Evolutionary conservation across 2,329 filamentous ascomycete genomes (phyloP).

Genomic region (Annulohypoxylon truncatum): DNA sequence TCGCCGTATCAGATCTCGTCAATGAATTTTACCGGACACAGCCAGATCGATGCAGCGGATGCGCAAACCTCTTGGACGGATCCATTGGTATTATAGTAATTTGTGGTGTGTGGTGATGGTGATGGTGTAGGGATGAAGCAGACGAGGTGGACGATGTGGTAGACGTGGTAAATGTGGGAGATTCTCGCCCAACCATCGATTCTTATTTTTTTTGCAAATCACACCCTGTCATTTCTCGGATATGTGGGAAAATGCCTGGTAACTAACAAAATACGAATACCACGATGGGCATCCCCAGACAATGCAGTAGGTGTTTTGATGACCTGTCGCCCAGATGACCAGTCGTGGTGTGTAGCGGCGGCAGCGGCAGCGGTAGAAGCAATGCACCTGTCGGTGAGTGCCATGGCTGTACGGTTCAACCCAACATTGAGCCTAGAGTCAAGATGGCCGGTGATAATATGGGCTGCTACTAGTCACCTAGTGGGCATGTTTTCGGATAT

Average conservation of each 20-base stretch:
- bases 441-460: slow-evolving; percentile 16
- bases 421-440: slow-evolving; percentile 31
- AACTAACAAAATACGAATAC: slow-evolving; percentile 19
- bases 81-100: slow-evolving; percentile 4
- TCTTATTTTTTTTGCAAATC: slow-evolving; percentile 30
- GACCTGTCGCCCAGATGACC: slow-evolving; percentile 31
- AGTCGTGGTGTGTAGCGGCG: slow-evolving; percentile 37
- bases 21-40: slow-evolving; percentile 23
- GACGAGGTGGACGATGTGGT: background rate
- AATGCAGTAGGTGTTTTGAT: slow-evolving; percentile 21
- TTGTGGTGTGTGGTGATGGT: slow-evolving; percentile 6
- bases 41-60: slow-evolving; percentile 17
- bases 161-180: background rate
- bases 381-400: slow-evolving; percentile 39
- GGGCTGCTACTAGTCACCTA: slow-evolving; percentile 3
- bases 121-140: slow-evolving; percentile 13
- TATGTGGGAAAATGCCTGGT: slow-evolving; percentile 12
- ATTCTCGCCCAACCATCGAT: slow-evolving; percentile 23
- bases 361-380: background rate
- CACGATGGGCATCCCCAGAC: slow-evolving; percentile 14
- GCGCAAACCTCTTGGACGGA: slow-evolving; percentile 4
- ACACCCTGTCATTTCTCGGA: slow-evolving; percentile 38
- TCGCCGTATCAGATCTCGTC: slow-evolving; percentile 14
- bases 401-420: slow-evolving; percentile 23
- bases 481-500: slow-evolving; percentile 24